Evolutionary conservation across 2,329 filamentous ascomycete species (phyloP), one percentile per base, ranked within the genome.

Genomic region (Akanthomyces uredinophilus): DNA sequence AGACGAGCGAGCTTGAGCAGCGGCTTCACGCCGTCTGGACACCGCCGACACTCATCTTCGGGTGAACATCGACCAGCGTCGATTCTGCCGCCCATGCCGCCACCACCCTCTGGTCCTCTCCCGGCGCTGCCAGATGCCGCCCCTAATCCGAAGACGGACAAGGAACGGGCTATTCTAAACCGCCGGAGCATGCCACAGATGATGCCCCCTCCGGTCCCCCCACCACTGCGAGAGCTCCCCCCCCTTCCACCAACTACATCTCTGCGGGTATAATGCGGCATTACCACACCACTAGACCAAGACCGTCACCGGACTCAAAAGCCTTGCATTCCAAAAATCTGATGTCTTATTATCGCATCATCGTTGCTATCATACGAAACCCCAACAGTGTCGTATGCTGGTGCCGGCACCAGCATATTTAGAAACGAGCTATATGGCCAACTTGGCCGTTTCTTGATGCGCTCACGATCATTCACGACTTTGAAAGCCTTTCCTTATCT

Each of bases 161-260:
- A 53, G n/a, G 65, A 61, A 14, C 72, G 66, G 49, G 64, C 65
- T 6, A 55, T 73, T 24, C 43, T 70, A 29, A 76, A 75, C 58
- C 74, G 80, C 29, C 75, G 78, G 61, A 84, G 82, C 70, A 78
- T 83, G 77, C 78, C 81, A 6, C 79, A 83, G 29, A 72, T 83
- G 43, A 72, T 72, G 39, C 51, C 61, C 35, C 83, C 83, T 1
- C 82, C 78, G 18, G 80, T 76, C 16, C 83, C 83, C 7, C 83
- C 83, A 5, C 83, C 83, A 27, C 83, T 75, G 13, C 79, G 78
- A 65, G 82, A 83, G 16, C 74, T 86, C 24, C 83, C 83, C 20
- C 83, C 83, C 0, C 76, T 84, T 44, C 82, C 82, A 5, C 72
- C 68, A 49, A 75, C 37, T 39, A 41, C 58, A 53, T 60, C 58